phyloP scores from a whole-genome alignment of 441 rosid species.

The Erodium trifolium region DNA sequence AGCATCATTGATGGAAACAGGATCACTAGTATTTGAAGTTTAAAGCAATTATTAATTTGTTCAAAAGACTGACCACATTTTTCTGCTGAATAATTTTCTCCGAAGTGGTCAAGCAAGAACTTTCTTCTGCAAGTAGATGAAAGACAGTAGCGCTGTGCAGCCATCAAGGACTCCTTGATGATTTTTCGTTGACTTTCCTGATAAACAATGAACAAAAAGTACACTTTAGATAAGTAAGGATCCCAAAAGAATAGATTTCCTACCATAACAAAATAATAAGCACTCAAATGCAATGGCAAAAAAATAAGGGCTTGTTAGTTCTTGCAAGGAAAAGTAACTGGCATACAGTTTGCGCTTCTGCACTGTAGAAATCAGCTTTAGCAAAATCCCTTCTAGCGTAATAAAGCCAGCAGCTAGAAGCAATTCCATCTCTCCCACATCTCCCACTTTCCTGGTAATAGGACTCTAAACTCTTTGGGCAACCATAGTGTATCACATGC shows the following conservation, averaged over 20 bases:
- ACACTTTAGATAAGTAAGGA: neutral
- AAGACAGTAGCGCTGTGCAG: slow-evolving; percentile 37
- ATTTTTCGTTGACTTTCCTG: slow-evolving; percentile 40
- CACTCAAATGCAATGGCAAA: neutral
- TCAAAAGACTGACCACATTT: slow-evolving; percentile 33
- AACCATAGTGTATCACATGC: slow-evolving; percentile 47
- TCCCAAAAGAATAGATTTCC: slow-evolving; percentile 4
- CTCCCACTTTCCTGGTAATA: slow-evolving; percentile 53
- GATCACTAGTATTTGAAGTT: neutral
- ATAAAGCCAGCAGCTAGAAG: slow-evolving; percentile 51
- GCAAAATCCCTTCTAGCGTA: slow-evolving; percentile 39
- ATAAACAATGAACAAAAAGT: slow-evolving; percentile 13
- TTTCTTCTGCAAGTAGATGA: slow-evolving; percentile 41
- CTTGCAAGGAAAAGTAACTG: slow-evolving; percentile 10
- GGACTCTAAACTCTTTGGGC: slow-evolving; percentile 45
- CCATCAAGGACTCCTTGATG: slow-evolving; percentile 31
- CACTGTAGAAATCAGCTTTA: slow-evolving; percentile 43
- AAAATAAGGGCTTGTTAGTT: slow-evolving; percentile 5
- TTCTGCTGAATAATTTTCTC: slow-evolving; percentile 29
- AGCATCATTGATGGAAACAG: neutral
- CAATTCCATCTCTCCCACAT: slow-evolving; percentile 48
- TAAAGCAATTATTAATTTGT: neutral
- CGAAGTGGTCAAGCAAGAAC: slow-evolving; percentile 43
- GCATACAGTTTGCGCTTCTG: slow-evolving; percentile 34
- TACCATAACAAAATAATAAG: neutral